phyloP scores from a whole-genome alignment of 2,329 filamentous ascomycete species.

The Phyllosticta citrichinensis region DNA sequence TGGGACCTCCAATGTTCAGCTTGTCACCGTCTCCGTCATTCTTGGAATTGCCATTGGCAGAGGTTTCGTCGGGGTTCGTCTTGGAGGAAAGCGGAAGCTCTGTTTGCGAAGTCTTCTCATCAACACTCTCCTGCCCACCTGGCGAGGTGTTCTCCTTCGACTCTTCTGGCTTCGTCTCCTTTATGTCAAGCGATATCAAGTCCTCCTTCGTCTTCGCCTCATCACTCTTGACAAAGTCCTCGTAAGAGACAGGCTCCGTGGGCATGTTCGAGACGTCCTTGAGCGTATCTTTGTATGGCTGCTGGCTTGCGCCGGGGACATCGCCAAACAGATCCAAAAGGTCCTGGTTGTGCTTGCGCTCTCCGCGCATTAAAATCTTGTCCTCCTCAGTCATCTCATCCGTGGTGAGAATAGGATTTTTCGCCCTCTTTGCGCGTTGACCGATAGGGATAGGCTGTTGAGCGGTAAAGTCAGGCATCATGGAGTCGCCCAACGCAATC shows the following conservation, averaged over 20 bases:
- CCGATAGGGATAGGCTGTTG: background rate
- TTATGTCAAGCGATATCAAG: background rate
- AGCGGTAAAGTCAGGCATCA: background rate
- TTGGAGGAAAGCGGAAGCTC: background rate
- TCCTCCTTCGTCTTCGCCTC: background rate
- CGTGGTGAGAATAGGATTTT: background rate
- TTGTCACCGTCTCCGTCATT: background rate
- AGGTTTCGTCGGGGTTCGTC: background rate
- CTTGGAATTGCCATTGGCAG: background rate
- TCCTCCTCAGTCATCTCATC: background rate
- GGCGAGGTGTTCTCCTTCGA: background rate
- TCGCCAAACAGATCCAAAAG: conserved; percentile 1
- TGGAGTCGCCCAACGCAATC: conserved; percentile 43
- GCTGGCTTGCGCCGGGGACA: background rate
- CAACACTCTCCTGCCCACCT: background rate
- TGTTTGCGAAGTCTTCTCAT: background rate
- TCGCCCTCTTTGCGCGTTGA: background rate
- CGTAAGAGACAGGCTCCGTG: background rate
- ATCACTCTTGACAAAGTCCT: background rate
- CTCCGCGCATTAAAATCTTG: background rate
- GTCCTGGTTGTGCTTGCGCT: background rate
- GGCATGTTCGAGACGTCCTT: conserved; percentile 1
- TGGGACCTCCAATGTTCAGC: background rate
- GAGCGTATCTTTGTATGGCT: background rate
- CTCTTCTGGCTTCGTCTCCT: background rate